Conservation (phyloP, 2,329 filamentous ascomycete genomes). For the Aspergillus eucalypticola region DNA sequence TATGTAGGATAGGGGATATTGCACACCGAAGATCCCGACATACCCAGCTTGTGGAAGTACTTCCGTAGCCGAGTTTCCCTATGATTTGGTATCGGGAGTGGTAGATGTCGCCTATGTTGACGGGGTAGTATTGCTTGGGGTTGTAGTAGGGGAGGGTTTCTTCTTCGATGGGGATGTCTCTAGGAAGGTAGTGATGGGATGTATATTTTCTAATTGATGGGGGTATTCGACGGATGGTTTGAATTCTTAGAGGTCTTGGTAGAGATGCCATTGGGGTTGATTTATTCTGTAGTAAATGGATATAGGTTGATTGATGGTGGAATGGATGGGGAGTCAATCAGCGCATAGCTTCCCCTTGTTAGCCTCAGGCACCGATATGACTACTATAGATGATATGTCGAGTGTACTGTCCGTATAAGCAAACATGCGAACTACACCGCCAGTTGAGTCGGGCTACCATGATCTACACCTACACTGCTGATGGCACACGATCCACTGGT, state of each 20-base stretch:
- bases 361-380: neutral
- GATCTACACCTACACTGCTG: neutral
- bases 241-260: too few species aligned
- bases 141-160: conserved; percentile 40
- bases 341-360: too few species aligned
- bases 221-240: too few species aligned
- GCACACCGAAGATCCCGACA: conserved; percentile 39
- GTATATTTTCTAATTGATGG: too few species aligned
- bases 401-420: too few species aligned
- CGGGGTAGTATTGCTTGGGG: conserved; percentile 41
- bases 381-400: neutral
- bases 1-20: neutral
- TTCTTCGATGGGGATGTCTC: conserved; percentile 8
- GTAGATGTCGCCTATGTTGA: conserved; percentile 41
- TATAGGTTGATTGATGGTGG: too few species aligned
- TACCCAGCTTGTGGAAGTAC: conserved; percentile 48
- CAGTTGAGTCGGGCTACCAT: neutral
- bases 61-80: conserved; percentile 45
- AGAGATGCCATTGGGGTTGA: too few species aligned
- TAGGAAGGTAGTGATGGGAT: neutral
- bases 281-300: too few species aligned
- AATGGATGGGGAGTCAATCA: too few species aligned
- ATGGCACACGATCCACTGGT: conserved; percentile 8
- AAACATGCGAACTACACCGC: neutral
- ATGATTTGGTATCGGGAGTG: conserved; percentile 38